These are phyloP conservation scores for Rutstroemia sp. DNA, from an alignment of 2,329 filamentous ascomycete species.

Conservation along the genomic window DNA sequence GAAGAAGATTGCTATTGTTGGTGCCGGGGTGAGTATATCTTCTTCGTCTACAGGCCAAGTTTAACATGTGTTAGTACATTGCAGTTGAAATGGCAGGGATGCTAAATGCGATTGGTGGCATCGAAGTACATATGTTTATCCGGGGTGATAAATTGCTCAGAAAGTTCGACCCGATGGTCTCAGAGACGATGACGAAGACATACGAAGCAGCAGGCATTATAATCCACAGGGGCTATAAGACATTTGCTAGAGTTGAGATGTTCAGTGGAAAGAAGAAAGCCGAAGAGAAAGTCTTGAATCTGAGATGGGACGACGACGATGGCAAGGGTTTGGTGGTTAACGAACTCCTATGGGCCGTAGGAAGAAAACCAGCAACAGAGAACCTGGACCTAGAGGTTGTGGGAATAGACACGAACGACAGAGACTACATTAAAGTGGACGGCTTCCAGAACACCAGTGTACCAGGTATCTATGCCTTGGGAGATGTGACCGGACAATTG, in stretches of 20 bases:
- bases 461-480: conserved; percentile 40
- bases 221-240: conserved; percentile 38
- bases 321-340: conserved; percentile 38
- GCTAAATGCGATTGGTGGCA: conserved; percentile 38
- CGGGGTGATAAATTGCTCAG: conserved; percentile 39
- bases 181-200: conserved; percentile 42
- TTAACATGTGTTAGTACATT: not conserved
- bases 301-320: conserved; percentile 33
- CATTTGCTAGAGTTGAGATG: conserved; percentile 39
- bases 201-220: conserved; percentile 42
- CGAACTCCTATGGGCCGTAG: conserved; percentile 44
- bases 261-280: conserved; percentile 19
- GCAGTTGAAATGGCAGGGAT: conserved; percentile 39
- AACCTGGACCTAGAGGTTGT: conserved; percentile 34
- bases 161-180: conserved; percentile 45
- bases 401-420: conserved; percentile 34
- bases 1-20: conserved; percentile 41
- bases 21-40: conserved; percentile 44
- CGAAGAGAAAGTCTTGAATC: conserved; percentile 38
- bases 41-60: not conserved
- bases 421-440: conserved; percentile 38
- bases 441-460: conserved; percentile 42
- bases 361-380: conserved; percentile 37
- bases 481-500: conserved; percentile 43
- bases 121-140: conserved; percentile 44